Base-by-base conservation (phyloP, 2,329 filamentous ascomycete species). In the Talaromyces verruculosus region DNA sequence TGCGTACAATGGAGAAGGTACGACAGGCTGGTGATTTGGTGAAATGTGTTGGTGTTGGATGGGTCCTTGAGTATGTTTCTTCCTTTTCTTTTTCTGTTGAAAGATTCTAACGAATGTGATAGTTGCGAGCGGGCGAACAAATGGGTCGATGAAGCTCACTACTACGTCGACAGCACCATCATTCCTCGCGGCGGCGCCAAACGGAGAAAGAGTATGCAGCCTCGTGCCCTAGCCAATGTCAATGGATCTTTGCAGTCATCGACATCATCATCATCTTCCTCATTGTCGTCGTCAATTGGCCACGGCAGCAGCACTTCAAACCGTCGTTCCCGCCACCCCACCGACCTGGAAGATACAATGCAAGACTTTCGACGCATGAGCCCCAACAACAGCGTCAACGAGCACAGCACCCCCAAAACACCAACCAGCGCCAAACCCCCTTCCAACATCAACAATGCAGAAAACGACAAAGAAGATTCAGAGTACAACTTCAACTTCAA, bases 31-130 rank as follows among this genome's bases (percentile, higher is more conserved):
- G 86, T 15, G 91, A 91, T 5, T 83, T 91, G 35, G 91, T 97
- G 43, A 88, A 91, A 71, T 96, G 92, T 78, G 92, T 97, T 64
- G 92, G 92, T 60, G 90, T 96, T 57, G 89, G 88, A 69, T 97
- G 92, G 92, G 90, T 95, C 64, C 84, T 96, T 68, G 92, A 96
- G 89, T 92, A 86, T 85, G 89, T 86, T 66, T 35, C 37, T 17
- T 53, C 15, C 58, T 19, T 2, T 22, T 17, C 8, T n/a, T 37
- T 33, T 28, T 57, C 49, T 22, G 13, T 71, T 71, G 61, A 35
- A 35, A 22, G 25, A 59, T 63, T 47, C 65, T 69, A 67, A 71
- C n/a, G 6, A 17, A 51, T 5, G 5, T 61, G 28, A 25, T 19
- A 91, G 89, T 71, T 94, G 91, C 71, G 90, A 94, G 76, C 84